Evolutionary conservation across 495 filamentous ascomycete genomes (phyloP).

Genomic region (Talaromyces thailandensis): DNA sequence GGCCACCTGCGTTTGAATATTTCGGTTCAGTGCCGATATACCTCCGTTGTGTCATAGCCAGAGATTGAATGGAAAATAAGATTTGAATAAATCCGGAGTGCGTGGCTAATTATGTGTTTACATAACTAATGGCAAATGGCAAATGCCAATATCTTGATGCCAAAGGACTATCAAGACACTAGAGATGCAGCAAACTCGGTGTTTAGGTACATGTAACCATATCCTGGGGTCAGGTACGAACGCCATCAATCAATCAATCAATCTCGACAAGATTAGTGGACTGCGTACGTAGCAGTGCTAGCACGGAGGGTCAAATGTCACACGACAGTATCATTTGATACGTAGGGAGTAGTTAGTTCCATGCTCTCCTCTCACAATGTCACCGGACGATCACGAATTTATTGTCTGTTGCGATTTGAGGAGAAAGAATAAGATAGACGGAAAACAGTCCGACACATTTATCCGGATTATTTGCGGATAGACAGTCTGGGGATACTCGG

Average conservation of each 20-base stretch:
- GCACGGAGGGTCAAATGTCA: background rate
- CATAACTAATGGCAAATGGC: too few species aligned
- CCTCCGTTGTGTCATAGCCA: background rate
- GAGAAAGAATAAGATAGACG: too few species aligned
- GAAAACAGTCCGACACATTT: background rate
- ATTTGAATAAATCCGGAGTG: background rate
- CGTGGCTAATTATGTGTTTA: background rate
- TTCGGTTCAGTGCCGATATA: background rate
- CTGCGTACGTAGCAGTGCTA: too few species aligned
- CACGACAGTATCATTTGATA: background rate
- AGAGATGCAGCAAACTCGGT: background rate
- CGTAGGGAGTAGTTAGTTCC: too few species aligned
- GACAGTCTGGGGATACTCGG: background rate
- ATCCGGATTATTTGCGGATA: background rate
- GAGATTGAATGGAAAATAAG: background rate
- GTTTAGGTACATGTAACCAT: background rate
- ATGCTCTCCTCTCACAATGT: background rate
- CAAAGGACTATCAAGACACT: background rate
- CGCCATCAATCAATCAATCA: background rate
- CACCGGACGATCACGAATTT: background rate
- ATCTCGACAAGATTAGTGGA: too few species aligned
- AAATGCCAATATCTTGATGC: background rate
- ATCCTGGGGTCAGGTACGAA: conserved; percentile 3
- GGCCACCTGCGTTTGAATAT: background rate
- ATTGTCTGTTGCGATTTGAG: background rate